phyloP scores from a whole-genome alignment of 2,329 filamentous ascomycete species.

The Phaeomoniella chlamydospora region DNA sequence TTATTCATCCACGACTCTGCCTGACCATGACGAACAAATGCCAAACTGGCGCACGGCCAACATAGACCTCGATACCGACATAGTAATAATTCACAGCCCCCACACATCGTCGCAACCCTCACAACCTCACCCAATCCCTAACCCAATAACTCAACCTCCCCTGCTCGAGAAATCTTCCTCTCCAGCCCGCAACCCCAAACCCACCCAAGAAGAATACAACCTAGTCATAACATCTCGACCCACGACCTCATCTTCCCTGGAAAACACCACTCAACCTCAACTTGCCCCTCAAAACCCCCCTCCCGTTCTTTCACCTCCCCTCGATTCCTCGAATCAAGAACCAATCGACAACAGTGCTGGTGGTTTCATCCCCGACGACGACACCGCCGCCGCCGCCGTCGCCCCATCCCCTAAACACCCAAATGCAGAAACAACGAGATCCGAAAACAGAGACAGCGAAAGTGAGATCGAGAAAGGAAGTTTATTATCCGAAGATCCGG shows the following conservation, averaged over 20 bases:
- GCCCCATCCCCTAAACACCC: too few species aligned
- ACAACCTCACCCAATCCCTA: background rate
- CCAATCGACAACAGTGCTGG: constrained; percentile 7
- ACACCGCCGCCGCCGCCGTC: background rate
- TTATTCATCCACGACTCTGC: background rate
- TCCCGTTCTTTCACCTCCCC: background rate
- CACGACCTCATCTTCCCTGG: background rate
- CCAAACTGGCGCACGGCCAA: background rate
- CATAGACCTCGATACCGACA: background rate
- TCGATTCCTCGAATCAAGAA: constrained; percentile 2
- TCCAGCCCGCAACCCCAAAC: background rate
- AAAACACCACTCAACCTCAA: background rate
- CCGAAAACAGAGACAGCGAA: constrained; percentile 22
- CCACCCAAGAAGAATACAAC: background rate
- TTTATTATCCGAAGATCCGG: constrained; percentile 45
- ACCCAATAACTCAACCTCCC: too few species aligned
- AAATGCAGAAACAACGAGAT: constrained; percentile 7
- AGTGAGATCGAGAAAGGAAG: constrained; percentile 32
- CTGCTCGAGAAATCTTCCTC: background rate
- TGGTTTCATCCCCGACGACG: constrained; percentile 10
- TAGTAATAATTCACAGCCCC: background rate
- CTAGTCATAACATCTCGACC: background rate
- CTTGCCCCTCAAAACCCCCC: background rate
- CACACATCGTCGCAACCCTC: background rate
- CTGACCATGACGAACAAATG: background rate